Conservation (phyloP, 371 early-diverging fungal genomes). For the Mortierella polycephala region DNA sequence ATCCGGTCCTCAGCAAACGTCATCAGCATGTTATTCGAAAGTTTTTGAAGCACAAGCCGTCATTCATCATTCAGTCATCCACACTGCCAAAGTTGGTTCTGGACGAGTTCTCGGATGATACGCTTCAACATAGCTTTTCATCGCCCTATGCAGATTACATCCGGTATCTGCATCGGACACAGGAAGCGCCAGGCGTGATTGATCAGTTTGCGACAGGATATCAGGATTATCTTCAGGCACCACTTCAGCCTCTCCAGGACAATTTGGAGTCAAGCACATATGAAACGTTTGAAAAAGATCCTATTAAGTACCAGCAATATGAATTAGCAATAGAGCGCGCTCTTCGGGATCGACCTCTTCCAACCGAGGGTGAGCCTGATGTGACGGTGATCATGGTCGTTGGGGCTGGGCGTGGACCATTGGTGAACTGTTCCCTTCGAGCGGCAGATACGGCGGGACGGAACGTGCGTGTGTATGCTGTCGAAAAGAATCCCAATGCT, state of each 20-base stretch:
- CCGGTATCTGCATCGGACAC: conserved; percentile 70
- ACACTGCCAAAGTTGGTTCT: conserved; percentile 29
- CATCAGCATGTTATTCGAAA: conserved; percentile 77
- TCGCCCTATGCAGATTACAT: conserved; percentile 76
- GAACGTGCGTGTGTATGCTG: conserved; percentile 78
- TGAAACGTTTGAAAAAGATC: conserved; percentile 93
- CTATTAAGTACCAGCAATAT: conserved; percentile 91
- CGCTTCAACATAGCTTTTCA: conserved; percentile 47
- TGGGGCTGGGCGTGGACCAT: conserved; percentile 82
- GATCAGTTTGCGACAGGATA: conserved; percentile 84
- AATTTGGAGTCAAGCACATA: conserved; percentile 93
- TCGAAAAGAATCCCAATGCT: conserved; percentile 97
- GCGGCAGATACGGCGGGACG: conserved; percentile 78
- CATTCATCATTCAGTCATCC: conserved; percentile 63
- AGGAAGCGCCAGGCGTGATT: conserved; percentile 69
- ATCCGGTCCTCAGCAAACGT: conserved; percentile 84
- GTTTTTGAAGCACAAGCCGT: conserved; percentile 71
- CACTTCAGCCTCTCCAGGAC: conserved; percentile 93
- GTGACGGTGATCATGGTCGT: conserved; percentile 87
- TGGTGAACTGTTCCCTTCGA: conserved; percentile 85
- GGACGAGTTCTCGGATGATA: conserved; percentile 46
- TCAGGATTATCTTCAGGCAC: conserved; percentile 89
- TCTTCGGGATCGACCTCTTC: conserved; percentile 29
- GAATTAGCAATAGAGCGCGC: conserved; percentile 70
- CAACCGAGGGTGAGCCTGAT: conserved; percentile 21